Evolutionary conservation across 2,329 filamentous ascomycete genomes (phyloP).

Genomic region (Fusarium sp.): DNA sequence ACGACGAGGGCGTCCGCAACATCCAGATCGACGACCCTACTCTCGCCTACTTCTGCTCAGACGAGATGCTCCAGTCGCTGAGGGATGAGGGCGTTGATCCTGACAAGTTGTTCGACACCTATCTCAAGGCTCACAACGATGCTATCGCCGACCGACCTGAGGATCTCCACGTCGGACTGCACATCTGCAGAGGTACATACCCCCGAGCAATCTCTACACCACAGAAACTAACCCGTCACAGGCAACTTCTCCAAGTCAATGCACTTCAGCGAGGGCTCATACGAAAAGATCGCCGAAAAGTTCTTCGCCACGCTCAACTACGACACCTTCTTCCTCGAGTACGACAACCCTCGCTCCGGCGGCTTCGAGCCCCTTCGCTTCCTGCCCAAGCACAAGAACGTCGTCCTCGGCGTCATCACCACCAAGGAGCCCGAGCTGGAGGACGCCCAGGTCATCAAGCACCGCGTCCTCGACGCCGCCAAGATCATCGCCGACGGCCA

Average conservation of each 20-base stretch:
- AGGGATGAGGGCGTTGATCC: constrained; percentile 68
- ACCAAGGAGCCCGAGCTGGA: constrained; percentile 70
- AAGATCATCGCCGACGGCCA: constrained; percentile 74
- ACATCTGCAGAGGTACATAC: constrained; percentile 60
- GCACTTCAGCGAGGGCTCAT: constrained; percentile 72
- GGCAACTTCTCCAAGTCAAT: constrained; percentile 71
- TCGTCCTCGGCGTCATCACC: constrained; percentile 70
- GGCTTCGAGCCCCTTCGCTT: constrained; percentile 70
- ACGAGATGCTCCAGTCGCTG: constrained; percentile 71
- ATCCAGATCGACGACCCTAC: constrained; percentile 73
- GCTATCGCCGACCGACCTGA: constrained; percentile 69
- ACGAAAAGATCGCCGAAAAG: constrained; percentile 70
- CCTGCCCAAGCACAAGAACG: constrained; percentile 69
- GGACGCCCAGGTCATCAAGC: constrained; percentile 65
- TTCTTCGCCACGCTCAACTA: constrained; percentile 69
- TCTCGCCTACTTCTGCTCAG: constrained; percentile 73
- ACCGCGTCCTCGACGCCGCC: constrained; percentile 66
- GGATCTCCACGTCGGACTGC: constrained; percentile 77
- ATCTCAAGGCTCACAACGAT: constrained; percentile 79
- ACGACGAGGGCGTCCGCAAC: constrained; percentile 65
- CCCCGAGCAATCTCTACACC: fast-evolving
- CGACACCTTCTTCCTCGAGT: constrained; percentile 71
- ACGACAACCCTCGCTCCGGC: constrained; percentile 68
- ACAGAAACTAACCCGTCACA: constrained; percentile 14
- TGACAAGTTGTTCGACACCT: constrained; percentile 74